A percentile compares a stretch with the other conserved stretches of the same genome.
Evolutionary conservation across 148 eudicot species (phyloP).

Genomic region (Camellia lanceoleosa): DNA sequence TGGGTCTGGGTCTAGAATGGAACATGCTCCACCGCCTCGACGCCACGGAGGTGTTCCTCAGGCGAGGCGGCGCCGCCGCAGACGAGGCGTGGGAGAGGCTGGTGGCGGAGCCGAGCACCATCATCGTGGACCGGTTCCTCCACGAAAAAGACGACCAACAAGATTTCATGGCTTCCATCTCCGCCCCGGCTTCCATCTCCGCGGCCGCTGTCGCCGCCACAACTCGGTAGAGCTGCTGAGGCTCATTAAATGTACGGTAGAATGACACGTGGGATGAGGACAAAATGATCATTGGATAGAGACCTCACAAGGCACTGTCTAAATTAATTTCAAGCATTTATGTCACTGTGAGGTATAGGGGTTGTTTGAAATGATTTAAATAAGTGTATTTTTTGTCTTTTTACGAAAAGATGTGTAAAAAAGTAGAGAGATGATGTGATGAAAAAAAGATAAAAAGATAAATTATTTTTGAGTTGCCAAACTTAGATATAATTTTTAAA

Average conservation of each 20-base stretch:
- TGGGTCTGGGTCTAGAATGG: conserved; percentile 21
- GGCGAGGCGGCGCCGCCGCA: conserved; percentile 28
- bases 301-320: too few species aligned
- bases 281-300: too few species aligned
- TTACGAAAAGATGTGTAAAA: too few species aligned
- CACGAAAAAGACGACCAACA: conserved; percentile 19
- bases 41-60: conserved; percentile 62
- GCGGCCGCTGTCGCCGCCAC: conserved; percentile 22
- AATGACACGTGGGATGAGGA: conserved; percentile 20
- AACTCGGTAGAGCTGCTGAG: conserved; percentile 22
- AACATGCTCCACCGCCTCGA: conserved; percentile 53
- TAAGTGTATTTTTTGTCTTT: too few species aligned
- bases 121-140: conserved; percentile 39
- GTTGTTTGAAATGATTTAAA: too few species aligned
- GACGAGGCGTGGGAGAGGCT: conserved; percentile 57
- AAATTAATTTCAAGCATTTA: too few species aligned
- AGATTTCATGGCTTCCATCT: conserved; percentile 19
- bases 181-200: conserved; percentile 49
- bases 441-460: too few species aligned
- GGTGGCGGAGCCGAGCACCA: conserved; percentile 47
- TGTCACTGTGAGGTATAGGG: too few species aligned
- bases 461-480: too few species aligned
- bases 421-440: too few species aligned
- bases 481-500: too few species aligned
- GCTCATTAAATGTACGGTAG: neutral